Conservation (phyloP, 140 eudicot species). For the Ambrosia hybrid region DNA sequence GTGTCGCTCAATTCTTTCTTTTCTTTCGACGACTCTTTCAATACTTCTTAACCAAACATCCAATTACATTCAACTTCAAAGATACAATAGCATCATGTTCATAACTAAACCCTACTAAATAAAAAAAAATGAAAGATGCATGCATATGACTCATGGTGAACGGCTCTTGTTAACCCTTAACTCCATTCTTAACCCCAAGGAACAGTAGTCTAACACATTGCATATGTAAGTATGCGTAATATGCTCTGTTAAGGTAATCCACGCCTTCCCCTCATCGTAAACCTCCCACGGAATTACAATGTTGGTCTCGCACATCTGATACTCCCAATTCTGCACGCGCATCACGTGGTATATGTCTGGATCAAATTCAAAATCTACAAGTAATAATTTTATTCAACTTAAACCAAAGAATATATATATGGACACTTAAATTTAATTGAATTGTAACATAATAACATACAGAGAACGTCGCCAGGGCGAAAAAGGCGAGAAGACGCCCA, state of each 20-base stretch:
- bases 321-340: neutral
- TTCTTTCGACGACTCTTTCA: too few species aligned
- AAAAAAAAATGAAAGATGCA: too few species aligned
- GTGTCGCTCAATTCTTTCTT: too few species aligned
- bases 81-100: too few species aligned
- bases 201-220: conserved; percentile 35
- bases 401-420: too few species aligned
- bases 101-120: too few species aligned
- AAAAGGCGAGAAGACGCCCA: neutral
- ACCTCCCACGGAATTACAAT: neutral
- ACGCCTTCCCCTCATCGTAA: conserved; percentile 32
- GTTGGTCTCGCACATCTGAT: neutral
- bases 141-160: too few species aligned
- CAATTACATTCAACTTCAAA: too few species aligned
- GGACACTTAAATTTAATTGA: too few species aligned
- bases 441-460: neutral
- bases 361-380: neutral
- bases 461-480: neutral
- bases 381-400: too few species aligned
- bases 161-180: too few species aligned
- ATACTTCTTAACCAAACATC: too few species aligned
- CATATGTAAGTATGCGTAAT: conserved; percentile 35
- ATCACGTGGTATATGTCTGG: neutral
- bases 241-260: conserved; percentile 16
- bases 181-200: conserved; percentile 24